Conservation (phyloP, 139 green algal genomes). For the Coelastrella sp. region DNA sequence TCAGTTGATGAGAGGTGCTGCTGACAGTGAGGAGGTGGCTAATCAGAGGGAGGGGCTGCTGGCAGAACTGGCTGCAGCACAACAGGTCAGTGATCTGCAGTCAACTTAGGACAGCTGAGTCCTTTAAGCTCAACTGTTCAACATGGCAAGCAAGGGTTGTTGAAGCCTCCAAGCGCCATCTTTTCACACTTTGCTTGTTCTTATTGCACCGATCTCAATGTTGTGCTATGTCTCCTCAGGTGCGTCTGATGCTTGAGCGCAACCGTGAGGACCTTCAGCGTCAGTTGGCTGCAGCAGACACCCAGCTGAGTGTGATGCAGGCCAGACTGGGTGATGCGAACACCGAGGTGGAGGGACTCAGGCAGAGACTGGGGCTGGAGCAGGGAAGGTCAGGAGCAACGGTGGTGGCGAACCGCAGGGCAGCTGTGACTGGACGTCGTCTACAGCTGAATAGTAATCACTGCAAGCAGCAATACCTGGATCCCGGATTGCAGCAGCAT, state of each 20-base stretch:
- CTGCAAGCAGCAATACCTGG: too few relatives aligned
- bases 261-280: constrained; percentile 77
- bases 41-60: constrained; percentile 68
- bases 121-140: too few relatives aligned
- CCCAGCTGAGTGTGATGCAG: constrained; percentile 51
- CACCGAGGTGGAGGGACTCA: constrained; percentile 49
- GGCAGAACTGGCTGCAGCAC: constrained; percentile 70
- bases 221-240: constrained; percentile 37
- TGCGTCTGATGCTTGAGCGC: constrained; percentile 75
- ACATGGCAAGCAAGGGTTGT: too few relatives aligned
- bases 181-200: not conserved
- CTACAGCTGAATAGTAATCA: too few relatives aligned
- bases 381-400: constrained; percentile 44
- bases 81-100: constrained; percentile 71
- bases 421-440: not conserved
- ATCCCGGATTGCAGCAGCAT: too few relatives aligned
- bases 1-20: constrained; percentile 62
- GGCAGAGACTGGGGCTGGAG: constrained; percentile 64
- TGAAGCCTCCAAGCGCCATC: too few relatives aligned
- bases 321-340: constrained; percentile 57
- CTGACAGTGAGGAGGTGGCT: constrained; percentile 62
- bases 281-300: constrained; percentile 58
- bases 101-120: too few relatives aligned
- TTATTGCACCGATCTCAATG: not conserved
- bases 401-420: too few relatives aligned